These are phyloP conservation scores for Dianthus caryophyllus DNA, from an alignment of 148 eudicot genomes.

Conservation along the genomic window DNA sequence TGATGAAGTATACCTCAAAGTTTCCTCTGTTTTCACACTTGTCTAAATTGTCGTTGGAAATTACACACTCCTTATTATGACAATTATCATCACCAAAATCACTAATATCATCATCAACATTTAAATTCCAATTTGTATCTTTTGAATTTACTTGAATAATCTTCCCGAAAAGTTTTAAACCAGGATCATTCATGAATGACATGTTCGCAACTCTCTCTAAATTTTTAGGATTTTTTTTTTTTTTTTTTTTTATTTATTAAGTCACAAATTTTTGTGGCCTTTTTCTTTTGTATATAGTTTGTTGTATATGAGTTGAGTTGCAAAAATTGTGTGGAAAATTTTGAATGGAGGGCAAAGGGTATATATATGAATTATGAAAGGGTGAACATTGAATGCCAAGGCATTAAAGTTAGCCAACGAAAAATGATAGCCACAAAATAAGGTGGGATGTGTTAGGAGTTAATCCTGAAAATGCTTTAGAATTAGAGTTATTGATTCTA, in stretches of 20 bases:
- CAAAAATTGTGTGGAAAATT: constrained; percentile 5
- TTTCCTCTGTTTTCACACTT: constrained; percentile 23
- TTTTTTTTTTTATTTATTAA: not conserved
- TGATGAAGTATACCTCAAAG: constrained; percentile 18
- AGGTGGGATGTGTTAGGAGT: constrained; percentile 32
- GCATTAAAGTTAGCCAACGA: constrained; percentile 29
- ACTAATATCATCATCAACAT: not conserved
- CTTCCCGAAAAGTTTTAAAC: constrained; percentile 65
- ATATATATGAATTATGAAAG: too few species aligned
- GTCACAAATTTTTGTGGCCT: not conserved
- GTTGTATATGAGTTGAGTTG: not conserved
- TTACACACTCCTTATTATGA: constrained; percentile 21
- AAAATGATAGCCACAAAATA: constrained; percentile 60
- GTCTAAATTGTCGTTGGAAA: constrained; percentile 21
- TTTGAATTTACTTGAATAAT: constrained; percentile 34
- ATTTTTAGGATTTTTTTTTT: not conserved
- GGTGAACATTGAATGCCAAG: constrained; percentile 43
- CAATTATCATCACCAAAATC: constrained; percentile 18
- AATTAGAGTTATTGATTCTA: constrained; percentile 28
- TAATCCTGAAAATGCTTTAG: constrained; percentile 29
- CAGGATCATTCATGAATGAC: constrained; percentile 40
- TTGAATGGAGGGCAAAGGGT: not conserved
- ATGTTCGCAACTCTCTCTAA: constrained; percentile 18
- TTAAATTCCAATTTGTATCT: not conserved
- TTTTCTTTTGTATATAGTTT: not conserved